Percentiles rank a stretch among this genome's conserved stretches.
Conservation (phyloP, 2,329 filamentous ascomycete species). For the Aspergillus pseudoviridinutans region DNA sequence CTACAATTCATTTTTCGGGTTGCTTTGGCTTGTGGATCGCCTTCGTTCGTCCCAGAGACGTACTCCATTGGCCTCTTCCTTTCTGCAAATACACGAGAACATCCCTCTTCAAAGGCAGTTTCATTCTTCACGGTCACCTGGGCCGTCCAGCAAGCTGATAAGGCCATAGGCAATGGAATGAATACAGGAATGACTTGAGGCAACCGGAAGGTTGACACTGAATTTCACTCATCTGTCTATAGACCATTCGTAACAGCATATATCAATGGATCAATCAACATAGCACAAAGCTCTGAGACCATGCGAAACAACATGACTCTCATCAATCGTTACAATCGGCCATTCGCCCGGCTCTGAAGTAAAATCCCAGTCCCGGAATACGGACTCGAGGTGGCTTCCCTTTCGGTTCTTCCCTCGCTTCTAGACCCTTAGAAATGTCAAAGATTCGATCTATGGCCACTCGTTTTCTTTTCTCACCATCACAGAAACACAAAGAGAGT, state of each 20-base stretch:
- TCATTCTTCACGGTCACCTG: not conserved
- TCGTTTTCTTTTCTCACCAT: not conserved
- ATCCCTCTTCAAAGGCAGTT: not conserved
- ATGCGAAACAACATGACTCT: not conserved
- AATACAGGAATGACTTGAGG: constrained; percentile 8
- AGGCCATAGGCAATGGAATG: no score
- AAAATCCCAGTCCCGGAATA: not conserved
- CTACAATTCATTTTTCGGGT: not conserved
- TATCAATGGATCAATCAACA: constrained; percentile 26
- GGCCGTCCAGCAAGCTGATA: no score
- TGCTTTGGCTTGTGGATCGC: not conserved
- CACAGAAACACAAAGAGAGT: not conserved
- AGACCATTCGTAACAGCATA: constrained; percentile 40
- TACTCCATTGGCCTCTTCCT: not conserved
- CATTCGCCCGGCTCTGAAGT: not conserved
- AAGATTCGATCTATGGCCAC: not conserved
- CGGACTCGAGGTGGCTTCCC: not conserved
- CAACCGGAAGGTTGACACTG: constrained; percentile 12
- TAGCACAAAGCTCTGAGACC: constrained; percentile 7
- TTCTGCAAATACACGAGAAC: not conserved
- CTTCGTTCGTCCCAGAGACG: not conserved
- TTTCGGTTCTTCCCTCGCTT: constrained; percentile 1
- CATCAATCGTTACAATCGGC: not conserved
- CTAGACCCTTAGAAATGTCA: not conserved
- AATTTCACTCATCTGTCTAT: constrained; percentile 35